Base-by-base conservation (phyloP, 345 rosid species). In the Boechera retrofracta region DNA sequence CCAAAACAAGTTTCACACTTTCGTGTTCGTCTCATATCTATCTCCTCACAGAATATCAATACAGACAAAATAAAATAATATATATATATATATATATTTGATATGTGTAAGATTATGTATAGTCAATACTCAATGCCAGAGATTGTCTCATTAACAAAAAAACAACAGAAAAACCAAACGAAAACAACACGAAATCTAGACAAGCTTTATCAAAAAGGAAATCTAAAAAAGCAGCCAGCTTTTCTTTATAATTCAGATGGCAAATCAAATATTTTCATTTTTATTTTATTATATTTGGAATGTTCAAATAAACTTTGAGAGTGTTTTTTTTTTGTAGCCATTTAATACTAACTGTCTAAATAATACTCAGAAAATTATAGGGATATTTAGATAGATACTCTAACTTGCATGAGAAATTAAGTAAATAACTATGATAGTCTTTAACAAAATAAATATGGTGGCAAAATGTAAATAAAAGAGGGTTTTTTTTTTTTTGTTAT, bases 21-120 rank as follows among this genome's bases (percentile, higher is more conserved):
- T 56, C 48, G 10, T 69, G 63, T 21, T 76, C 31, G 28, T 65
- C 41, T 41, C 21, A 42, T 69, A 11, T 51, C 31, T 58, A n/a
- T 61, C 32, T 61, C 3, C 7, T 65, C 15, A 4, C 9, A 63
- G 7, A 42, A 36, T 7, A 10, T 39, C 49, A 35, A 61, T n/a
- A 61, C 49, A 28, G 16, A 61, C 16, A 24, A 36, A 36, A 21
- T 21, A 21, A 21, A 21, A 21, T 21, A 21, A 21, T 0, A 21
- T 0, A 21, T 21, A 21, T 0, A 21, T 0, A 21, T 21, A 21
- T 5, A 32, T 31, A 10, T 47, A 32, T 58, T 52, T 21, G 24
- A 8, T 49, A 33, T 32, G 57, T 10, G 44, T 16, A 52, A 68
- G 49, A 39, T 68, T 58, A 41, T 57, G 48, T 61, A 24, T 60